Base-by-base conservation (phyloP, 2,329 filamentous ascomycete genomes). In the Zarea fungicola region DNA sequence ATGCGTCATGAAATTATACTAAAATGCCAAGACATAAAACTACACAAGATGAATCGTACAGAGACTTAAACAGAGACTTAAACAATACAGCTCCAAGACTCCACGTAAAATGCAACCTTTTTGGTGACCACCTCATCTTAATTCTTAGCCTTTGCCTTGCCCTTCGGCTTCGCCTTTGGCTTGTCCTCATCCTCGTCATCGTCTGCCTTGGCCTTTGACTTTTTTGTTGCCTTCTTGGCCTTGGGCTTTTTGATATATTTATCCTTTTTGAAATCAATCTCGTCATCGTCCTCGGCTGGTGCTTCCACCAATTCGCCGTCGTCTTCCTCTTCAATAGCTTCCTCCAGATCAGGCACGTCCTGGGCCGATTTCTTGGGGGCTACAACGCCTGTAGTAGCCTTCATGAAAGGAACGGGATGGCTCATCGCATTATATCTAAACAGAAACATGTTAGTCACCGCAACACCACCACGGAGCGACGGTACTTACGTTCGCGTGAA, bases 191-290 rank as follows among this genome's bases (percentile, higher is more conserved):
- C 73, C 10, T 71, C 75, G 1, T 74, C 74, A 18, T 73, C 75
- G 16, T 69, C 71, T 6, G 66, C 69, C 49, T 74, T 75, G 37
- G 52, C 68, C 19, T 49, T 49, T 1, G 65, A 53, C 55, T 71
- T 73, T 60, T 73, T 73, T n/a, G 67, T 61, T 6, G 60, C 32
- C 63, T 81, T 79, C 61, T 81, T 81, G 5, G 68, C 82, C 75
- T 96, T 96, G 11, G 92, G 89, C 62, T 86, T 79, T 66, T 93
- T 95, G 64, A 97, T 91, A 61, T 95, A 96, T 67, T 96, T 97
- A 69, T 99, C 93, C 63, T 92, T 95, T 61, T 86, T 89, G 44
- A 97, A 66, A 63, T 95, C 89, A n/a, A 83, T 71, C 46, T 90
- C 87, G 11, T 89, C 85, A 0, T 87, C 85, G 4, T 88, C 86